Base-by-base conservation (phyloP, 495 filamentous ascomycete species). In the Aspergillus hancockii region DNA sequence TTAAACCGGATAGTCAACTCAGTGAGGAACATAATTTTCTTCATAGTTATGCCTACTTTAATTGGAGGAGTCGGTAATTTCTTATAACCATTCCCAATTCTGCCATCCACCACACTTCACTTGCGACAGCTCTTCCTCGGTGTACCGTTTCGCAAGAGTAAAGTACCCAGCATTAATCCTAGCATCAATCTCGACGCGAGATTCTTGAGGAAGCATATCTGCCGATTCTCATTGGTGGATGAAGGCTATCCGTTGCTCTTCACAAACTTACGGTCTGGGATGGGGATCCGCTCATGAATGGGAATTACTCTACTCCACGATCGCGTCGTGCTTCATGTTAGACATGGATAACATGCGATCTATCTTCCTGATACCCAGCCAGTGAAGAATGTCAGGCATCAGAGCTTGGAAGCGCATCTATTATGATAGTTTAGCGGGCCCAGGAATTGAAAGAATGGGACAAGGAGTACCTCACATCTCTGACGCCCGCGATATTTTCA, bases 261-360 rank as follows among this genome's bases (percentile, higher is more conserved):
- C 31, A 94, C 94, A 63, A 98, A 97, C 85, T 93, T 88, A 32
- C 90, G 86, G 53, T 97, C 93, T 19, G 94, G 94, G 50, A 98
- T 92, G 40, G 94, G 93, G 46, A 98, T 85, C 53, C 94, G 87
- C 75, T 98, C 93, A 64, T 88, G 79, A 67, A 98, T 98, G 53
- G 91, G 88, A 65, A 98, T 98, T n/a, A 36, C 94, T 94, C 74
- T 95, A 92, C 25, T 91, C 83, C 49, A 98, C 93, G 69, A 98
- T 98, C 54, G 94, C 94, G 79, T 98, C 94, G 73, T 98, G 86
- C 76, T 98, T 98, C 94, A 98, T 98, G 77, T 97, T 95, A 68
- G 90, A 94, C 94, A 98, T 98, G 75, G 90, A 95, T 50, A 98
- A 81, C 94, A 98, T 98, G 43, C 92, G 84, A 73, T 98, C 94